phyloP scores from a whole-genome alignment of 2,329 filamentous ascomycete genomes.

The Cryphonectria radicalis region DNA sequence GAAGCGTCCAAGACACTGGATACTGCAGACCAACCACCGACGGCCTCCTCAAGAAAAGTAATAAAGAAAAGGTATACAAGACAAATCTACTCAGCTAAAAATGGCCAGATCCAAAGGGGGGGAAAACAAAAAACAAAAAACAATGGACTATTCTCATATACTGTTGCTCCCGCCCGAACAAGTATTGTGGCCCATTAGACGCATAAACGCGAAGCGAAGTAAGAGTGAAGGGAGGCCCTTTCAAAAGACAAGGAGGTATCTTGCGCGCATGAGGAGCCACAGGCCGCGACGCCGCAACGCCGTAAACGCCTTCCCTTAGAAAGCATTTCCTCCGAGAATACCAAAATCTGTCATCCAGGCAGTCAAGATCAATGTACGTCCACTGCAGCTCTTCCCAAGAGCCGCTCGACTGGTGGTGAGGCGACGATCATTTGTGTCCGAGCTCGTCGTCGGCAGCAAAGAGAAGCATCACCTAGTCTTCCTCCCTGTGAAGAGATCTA shows the following conservation, averaged over 20 bases:
- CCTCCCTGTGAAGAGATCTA: conserved; percentile 40
- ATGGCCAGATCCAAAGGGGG: not conserved
- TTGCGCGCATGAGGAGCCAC: conserved; percentile 18
- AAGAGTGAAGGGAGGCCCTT: not conserved
- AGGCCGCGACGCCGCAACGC: conserved; percentile 28
- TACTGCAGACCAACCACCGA: not conserved
- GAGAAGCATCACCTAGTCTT: not conserved
- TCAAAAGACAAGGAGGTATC: conserved; percentile 24
- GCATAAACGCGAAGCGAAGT: not conserved
- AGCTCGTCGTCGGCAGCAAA: conserved; percentile 9
- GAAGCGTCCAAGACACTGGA: not conserved
- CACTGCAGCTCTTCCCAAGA: not conserved
- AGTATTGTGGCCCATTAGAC: not conserved
- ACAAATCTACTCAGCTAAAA: not conserved
- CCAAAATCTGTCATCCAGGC: not conserved
- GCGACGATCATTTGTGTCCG: not conserved
- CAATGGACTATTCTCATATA: not conserved
- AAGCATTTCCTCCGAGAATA: conserved; percentile 21
- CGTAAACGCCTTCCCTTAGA: conserved; percentile 23
- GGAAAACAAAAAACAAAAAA: not conserved
- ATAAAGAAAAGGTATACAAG: not conserved
- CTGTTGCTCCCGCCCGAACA: not conserved
- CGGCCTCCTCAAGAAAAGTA: not conserved
- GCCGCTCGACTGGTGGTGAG: not conserved
- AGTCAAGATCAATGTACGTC: not conserved